A percentile compares a stretch with the other conserved stretches of the same genome.
phyloP scores from a whole-genome alignment of 2,329 filamentous ascomycete species.

The Fusarium hainanense region DNA sequence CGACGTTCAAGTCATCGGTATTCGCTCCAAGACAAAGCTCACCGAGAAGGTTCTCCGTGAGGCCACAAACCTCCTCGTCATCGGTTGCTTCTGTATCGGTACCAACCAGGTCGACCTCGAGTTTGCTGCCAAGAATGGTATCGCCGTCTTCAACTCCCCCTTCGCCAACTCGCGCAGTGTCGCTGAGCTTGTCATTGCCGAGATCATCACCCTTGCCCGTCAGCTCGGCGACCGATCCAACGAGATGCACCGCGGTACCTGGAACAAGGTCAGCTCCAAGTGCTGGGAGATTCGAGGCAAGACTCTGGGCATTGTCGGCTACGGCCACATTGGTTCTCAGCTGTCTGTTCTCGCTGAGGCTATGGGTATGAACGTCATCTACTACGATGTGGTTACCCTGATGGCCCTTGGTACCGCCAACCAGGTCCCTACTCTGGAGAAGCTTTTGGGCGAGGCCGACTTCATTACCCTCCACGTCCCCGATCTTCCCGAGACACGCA shows the following conservation, averaged over 20 bases:
- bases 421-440: constrained; percentile 82
- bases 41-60: constrained; percentile 84
- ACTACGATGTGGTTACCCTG: constrained; percentile 93
- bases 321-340: constrained; percentile 97
- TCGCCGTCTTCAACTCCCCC: constrained; percentile 98
- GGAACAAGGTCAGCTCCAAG: constrained; percentile 97
- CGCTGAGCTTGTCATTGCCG: constrained; percentile 92
- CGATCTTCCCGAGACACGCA: constrained; percentile 89
- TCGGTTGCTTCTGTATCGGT: constrained; percentile 99
- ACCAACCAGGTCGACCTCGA: constrained; percentile 94
- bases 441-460: constrained; percentile 81
- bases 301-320: constrained; percentile 94
- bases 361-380: constrained; percentile 98
- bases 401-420: constrained; percentile 92
- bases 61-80: constrained; percentile 93
- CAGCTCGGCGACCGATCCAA: constrained; percentile 93
- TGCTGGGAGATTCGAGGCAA: constrained; percentile 99
- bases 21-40: constrained; percentile 97
- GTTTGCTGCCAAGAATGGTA: constrained; percentile 84
- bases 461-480: constrained; percentile 97
- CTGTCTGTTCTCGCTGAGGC: constrained; percentile 94
- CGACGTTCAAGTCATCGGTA: constrained; percentile 96
- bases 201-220: constrained; percentile 91
- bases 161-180: constrained; percentile 98
- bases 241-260: constrained; percentile 92